phyloP scores from a whole-genome alignment of 306 rosid species.

The Prinsepia uniflora region DNA sequence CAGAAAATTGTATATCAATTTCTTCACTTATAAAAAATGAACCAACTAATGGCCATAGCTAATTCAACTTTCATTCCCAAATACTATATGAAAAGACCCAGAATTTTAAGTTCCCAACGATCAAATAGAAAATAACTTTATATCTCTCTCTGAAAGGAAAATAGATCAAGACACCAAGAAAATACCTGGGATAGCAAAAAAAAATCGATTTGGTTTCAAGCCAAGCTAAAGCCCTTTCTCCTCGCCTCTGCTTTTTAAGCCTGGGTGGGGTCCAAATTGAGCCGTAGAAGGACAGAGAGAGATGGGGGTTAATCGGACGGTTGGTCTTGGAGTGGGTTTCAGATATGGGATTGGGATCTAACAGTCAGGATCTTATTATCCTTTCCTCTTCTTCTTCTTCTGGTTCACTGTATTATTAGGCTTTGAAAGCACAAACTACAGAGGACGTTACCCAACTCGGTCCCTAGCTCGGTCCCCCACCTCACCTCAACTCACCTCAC shows the following conservation, averaged over 20 bases:
- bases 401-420: conserved; percentile 29
- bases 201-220: conserved; percentile 12
- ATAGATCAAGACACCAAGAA: conserved; percentile 34
- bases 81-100: not conserved
- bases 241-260: not conserved
- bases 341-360: conserved; percentile 57
- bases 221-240: not conserved
- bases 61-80: not conserved
- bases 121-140: not conserved
- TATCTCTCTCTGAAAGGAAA: not conserved
- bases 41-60: not conserved
- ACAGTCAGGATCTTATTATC: conserved; percentile 43
- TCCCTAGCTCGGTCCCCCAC: conserved; percentile 24
- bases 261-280: conserved; percentile 32
- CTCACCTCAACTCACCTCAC: not conserved
- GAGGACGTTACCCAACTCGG: conserved; percentile 36
- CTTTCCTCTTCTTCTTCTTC: not conserved
- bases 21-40: not conserved
- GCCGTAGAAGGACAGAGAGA: conserved; percentile 14
- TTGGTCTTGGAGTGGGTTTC: conserved; percentile 15
- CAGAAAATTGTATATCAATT: conserved; percentile 5
- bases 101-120: not conserved
- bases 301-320: conserved; percentile 43
- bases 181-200: conserved; percentile 29
- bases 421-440: conserved; percentile 37